Evolutionary conservation across 2,329 filamentous ascomycete genomes (phyloP).

Genomic region (Coniochaeta sp.): DNA sequence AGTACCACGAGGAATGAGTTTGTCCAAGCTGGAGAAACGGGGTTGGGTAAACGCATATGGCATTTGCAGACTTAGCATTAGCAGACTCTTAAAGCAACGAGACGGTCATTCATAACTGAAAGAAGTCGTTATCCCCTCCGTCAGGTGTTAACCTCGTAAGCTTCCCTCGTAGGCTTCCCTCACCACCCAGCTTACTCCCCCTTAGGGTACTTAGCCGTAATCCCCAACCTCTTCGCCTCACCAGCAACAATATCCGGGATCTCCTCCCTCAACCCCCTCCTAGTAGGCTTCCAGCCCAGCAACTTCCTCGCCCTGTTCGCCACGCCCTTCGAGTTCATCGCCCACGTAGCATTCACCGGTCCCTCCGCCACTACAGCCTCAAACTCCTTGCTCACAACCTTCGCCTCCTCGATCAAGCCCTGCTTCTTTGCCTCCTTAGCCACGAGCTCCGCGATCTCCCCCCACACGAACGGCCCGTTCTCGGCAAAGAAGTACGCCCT

Average conservation of each 20-base stretch:
- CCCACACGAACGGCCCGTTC: constrained; percentile 56
- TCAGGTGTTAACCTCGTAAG: no score
- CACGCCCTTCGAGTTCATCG: constrained; percentile 35
- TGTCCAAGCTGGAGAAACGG: not conserved
- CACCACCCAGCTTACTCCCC: not conserved
- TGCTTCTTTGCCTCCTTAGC: constrained; percentile 49
- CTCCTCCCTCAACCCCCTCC: constrained; percentile 27
- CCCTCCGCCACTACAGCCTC: constrained; percentile 21
- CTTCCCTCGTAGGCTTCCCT: not conserved
- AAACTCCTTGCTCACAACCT: constrained; percentile 22
- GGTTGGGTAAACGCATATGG: not conserved
- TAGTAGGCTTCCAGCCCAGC: constrained; percentile 36
- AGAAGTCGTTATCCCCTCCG: no score
- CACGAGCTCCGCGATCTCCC: constrained; percentile 48
- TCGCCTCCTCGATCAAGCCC: constrained; percentile 32
- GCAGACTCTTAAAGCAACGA: no score
- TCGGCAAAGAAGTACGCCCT: constrained; percentile 63
- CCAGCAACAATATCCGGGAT: constrained; percentile 27
- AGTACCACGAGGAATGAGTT: constrained; percentile 7
- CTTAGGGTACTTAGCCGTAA: constrained; percentile 19
- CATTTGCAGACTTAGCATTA: not conserved
- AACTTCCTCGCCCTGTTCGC: constrained; percentile 36
- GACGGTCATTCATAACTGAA: no score
- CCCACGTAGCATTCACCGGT: constrained; percentile 22
- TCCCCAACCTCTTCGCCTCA: constrained; percentile 30